A percentile compares a stretch with the other conserved stretches of the same genome.
phyloP scores from a whole-genome alignment of 176 grass and related monocot genomes.

The Olyra latifolia region DNA sequence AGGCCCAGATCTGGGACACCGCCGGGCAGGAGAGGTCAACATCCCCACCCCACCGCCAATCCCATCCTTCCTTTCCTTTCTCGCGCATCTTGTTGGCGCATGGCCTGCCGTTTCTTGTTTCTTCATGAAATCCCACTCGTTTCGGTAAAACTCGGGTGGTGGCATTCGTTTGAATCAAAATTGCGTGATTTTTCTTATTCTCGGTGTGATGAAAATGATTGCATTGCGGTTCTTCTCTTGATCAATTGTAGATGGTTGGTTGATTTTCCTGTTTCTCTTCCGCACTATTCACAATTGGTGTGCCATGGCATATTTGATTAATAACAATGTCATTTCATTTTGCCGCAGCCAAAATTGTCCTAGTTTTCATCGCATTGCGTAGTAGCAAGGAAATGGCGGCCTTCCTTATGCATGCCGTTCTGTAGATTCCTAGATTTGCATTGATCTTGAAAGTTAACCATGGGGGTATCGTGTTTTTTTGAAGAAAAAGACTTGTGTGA shows the following conservation, averaged over 20 bases:
- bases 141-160: background rate
- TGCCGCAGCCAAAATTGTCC: background rate
- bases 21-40: constrained; percentile 67
- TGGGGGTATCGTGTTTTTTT: background rate
- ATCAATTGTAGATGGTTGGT: background rate
- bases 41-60: background rate
- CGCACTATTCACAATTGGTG: background rate
- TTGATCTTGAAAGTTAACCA: background rate
- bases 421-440: background rate
- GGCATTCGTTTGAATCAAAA: background rate
- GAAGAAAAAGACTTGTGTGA: background rate
- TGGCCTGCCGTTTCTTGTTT: background rate
- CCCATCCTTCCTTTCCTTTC: accelerated
- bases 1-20: constrained; percentile 91
- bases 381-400: background rate
- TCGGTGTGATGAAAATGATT: background rate
- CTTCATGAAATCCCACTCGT: background rate
- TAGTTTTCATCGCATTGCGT: background rate
- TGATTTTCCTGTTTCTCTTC: background rate
- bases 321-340: background rate
- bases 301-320: background rate
- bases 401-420: background rate
- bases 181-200: background rate
- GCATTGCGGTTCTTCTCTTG: background rate
- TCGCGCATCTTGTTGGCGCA: background rate